Evolutionary conservation across 2,329 filamentous ascomycete species (phyloP).

Genomic region (Phaeosphaeriaceae sp.): DNA sequence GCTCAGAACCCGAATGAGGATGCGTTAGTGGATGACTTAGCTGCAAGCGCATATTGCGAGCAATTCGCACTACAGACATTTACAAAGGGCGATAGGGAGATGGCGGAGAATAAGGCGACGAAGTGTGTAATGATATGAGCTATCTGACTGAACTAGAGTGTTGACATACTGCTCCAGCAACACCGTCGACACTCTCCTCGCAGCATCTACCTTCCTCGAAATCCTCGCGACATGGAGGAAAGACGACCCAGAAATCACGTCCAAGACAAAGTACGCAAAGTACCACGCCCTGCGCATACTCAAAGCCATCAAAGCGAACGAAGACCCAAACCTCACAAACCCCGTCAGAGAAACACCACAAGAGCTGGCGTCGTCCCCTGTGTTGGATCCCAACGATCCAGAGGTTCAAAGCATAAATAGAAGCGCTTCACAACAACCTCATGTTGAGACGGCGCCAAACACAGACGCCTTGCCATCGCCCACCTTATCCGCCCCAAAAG

Average conservation of each 20-base stretch:
- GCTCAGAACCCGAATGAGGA: constrained; percentile 76
- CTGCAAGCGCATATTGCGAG: constrained; percentile 90
- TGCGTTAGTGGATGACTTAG: constrained; percentile 82
- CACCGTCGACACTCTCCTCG: constrained; percentile 93
- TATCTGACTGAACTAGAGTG: not conserved
- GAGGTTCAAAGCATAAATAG: constrained; percentile 64
- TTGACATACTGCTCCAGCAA: constrained; percentile 60
- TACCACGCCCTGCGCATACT: constrained; percentile 92
- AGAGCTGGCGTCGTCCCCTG: constrained; percentile 44
- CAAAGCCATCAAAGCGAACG: constrained; percentile 87
- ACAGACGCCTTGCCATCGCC: constrained; percentile 58
- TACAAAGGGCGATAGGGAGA: constrained; percentile 78
- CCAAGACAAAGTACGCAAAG: constrained; percentile 96
- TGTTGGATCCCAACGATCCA: constrained; percentile 68
- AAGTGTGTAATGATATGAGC: constrained; percentile 57
- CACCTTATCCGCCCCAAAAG: constrained; percentile 49
- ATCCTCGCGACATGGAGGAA: constrained; percentile 82
- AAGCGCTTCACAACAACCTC: constrained; percentile 52
- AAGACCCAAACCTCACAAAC: constrained; percentile 91
- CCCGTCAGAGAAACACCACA: constrained; percentile 66
- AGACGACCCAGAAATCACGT: constrained; percentile 73
- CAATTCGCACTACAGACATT: constrained; percentile 93
- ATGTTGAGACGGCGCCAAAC: constrained; percentile 66
- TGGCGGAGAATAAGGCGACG: constrained; percentile 83
- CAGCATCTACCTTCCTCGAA: constrained; percentile 90